Percentiles rank a stretch among this genome's conserved stretches.
Conservation (phyloP, 2,329 filamentous ascomycete genomes). For the Calonectria leucothoes region DNA sequence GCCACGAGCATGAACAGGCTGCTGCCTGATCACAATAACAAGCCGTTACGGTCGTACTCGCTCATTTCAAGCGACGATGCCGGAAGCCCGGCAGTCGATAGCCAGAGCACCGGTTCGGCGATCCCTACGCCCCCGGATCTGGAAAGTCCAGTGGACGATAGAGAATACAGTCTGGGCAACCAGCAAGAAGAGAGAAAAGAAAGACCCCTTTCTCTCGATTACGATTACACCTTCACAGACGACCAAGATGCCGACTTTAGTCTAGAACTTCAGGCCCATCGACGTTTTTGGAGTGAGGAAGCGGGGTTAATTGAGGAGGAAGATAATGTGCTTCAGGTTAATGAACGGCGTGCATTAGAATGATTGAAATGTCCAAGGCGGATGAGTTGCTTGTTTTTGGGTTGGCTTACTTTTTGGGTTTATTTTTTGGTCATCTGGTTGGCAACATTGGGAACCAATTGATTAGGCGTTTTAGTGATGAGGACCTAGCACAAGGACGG, state of each 20-base stretch:
- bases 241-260: conserved; percentile 46
- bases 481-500: neutral
- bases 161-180: conserved; percentile 38
- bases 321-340: conserved; percentile 40
- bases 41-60: conserved; percentile 41
- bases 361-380: conserved; percentile 24
- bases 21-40: conserved; percentile 18
- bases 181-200: conserved; percentile 27
- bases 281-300: conserved; percentile 48
- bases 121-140: conserved; percentile 52
- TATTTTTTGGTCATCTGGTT: neutral
- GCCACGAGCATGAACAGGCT: conserved; percentile 34
- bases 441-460: neutral
- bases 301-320: conserved; percentile 53
- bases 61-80: conserved; percentile 51
- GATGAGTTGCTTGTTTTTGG: neutral
- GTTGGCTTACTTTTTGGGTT: neutral
- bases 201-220: conserved; percentile 40
- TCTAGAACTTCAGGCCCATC: conserved; percentile 50
- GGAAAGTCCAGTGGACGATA: conserved; percentile 47
- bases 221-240: conserved; percentile 46
- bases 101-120: conserved; percentile 49
- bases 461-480: conserved; percentile 12
- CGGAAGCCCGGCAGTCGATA: conserved; percentile 50
- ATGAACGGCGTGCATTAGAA: conserved; percentile 35